A percentile compares a stretch with the other conserved stretches of the same genome.
Evolutionary conservation across 106 monocot species (phyloP).

Genomic region (Allium fistulosum): DNA sequence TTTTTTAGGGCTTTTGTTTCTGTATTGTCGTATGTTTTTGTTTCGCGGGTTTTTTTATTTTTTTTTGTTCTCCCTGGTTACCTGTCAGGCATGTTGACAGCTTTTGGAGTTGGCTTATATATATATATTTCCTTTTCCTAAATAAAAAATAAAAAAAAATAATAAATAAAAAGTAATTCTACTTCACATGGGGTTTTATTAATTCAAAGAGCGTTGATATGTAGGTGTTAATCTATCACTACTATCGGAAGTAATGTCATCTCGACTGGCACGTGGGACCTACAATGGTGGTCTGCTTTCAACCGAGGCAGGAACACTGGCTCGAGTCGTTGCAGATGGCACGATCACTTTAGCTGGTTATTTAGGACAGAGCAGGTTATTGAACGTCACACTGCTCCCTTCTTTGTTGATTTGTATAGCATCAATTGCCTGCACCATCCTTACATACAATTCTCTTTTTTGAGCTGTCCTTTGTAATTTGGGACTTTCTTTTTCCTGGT

Average conservation of each 20-base stretch:
- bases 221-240: slow-evolving; percentile 90
- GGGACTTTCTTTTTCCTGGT: background rate
- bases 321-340: slow-evolving; percentile 78
- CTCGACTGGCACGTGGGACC: slow-evolving; percentile 88
- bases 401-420: slow-evolving; percentile 58
- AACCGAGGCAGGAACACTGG: slow-evolving; percentile 75
- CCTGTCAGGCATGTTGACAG: no score
- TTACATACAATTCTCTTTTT: slow-evolving; percentile 75
- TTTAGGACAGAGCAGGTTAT: slow-evolving; percentile 49
- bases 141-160: no score
- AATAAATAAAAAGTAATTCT: no score
- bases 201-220: background rate
- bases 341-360: slow-evolving; percentile 86
- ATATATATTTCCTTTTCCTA: no score
- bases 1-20: no score
- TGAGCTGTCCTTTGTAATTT: background rate
- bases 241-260: slow-evolving; percentile 86
- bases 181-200: no score
- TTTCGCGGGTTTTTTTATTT: no score
- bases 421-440: slow-evolving; percentile 53
- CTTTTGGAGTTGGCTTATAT: no score
- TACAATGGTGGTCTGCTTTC: slow-evolving; percentile 88
- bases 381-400: slow-evolving; percentile 74
- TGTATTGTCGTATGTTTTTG: no score
- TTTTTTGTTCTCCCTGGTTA: no score